Percentiles rank a stretch among this genome's conserved stretches.
These are phyloP conservation scores for Populus ilicifolia DNA, from an alignment of 345 rosid genomes.

Conservation along the genomic window DNA sequence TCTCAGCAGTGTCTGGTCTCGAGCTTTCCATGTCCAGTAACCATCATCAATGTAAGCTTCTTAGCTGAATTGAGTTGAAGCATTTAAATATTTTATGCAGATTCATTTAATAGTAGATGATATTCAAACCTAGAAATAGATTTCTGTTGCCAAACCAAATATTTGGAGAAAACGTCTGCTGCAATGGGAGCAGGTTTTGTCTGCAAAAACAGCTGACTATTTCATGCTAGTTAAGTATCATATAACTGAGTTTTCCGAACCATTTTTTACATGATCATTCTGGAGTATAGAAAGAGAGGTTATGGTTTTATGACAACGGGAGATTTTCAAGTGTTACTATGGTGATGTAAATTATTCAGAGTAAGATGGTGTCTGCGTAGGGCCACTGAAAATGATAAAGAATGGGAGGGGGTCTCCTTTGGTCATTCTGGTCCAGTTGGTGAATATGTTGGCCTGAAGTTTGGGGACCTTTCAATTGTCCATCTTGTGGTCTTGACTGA, in stretches of 20 bases:
- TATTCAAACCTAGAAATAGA: background rate
- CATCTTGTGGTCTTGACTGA: conserved; percentile 5
- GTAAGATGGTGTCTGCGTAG: background rate
- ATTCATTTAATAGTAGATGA: background rate
- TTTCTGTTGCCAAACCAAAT: background rate
- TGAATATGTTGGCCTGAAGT: background rate
- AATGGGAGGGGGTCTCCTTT: background rate
- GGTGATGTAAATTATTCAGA: conserved; percentile 7
- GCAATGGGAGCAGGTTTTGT: background rate
- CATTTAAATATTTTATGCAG: background rate
- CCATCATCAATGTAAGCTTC: conserved; percentile 82
- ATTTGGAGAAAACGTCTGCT: background rate
- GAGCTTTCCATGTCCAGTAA: conserved; percentile 87
- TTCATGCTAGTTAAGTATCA: background rate
- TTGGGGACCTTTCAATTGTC: background rate
- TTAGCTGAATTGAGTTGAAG: background rate
- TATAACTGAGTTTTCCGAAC: background rate
- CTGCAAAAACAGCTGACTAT: background rate
- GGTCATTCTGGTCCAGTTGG: background rate
- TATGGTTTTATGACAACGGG: background rate
- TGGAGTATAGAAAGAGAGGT: background rate
- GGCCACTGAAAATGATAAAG: background rate
- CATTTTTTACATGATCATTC: background rate
- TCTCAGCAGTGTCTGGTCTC: conserved; percentile 96
- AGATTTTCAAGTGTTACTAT: background rate